Base-by-base conservation (phyloP, 2,329 filamentous ascomycete genomes). In the Sphaerostilbella broomeana region DNA sequence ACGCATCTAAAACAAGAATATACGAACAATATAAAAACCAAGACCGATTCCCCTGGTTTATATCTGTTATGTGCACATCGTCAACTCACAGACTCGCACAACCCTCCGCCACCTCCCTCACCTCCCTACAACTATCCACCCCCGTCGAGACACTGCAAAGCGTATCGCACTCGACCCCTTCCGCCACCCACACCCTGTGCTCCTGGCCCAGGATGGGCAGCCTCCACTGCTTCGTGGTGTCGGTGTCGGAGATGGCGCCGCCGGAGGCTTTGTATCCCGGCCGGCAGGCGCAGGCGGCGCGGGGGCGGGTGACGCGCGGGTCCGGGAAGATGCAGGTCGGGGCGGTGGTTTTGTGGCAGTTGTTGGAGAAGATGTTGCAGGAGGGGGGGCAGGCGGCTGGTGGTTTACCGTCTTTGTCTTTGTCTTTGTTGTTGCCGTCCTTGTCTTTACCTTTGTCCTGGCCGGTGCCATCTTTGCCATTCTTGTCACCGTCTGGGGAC, bases 121-220 rank as follows among this genome's bases (percentile, higher is more conserved):
- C 31, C n/a, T 34, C 31, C n/a, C 31, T 34, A 21, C 31, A 34
- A 17, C 31, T 34, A 21, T 34, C 22, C 9, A 34, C 12, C 9
- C 31, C 31, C 9, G 31, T 34, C 17, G 31, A 34, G 18, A 34
- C 16, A n/a, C 18, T 34, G 18, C 41, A 44, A 4, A 35, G 36
- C 13, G 22, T 27, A 29, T 43, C 35, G 25, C 40, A 43, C 10
- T 18, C 16, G 13, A 43, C 40, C 12, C 40, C 40, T 24, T 43
- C 40, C 11, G 40, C 40, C 5, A 43, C 40, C 40, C 40, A 43
- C 10, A 43, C 40, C 4, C 40, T 35, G 13, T 43, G 40, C 19
- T 43, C 40, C 22, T 43, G 40, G 5, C 40, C 40, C 7, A 17
- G n/a, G 18, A 43, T 31, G 5, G 40, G 35, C 2, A 43, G 29